Percentiles rank a stretch among this genome's conserved stretches.
Conservation (phyloP, 2,329 filamentous ascomycete species). For the Aspergillus pseudoglaucus region DNA sequence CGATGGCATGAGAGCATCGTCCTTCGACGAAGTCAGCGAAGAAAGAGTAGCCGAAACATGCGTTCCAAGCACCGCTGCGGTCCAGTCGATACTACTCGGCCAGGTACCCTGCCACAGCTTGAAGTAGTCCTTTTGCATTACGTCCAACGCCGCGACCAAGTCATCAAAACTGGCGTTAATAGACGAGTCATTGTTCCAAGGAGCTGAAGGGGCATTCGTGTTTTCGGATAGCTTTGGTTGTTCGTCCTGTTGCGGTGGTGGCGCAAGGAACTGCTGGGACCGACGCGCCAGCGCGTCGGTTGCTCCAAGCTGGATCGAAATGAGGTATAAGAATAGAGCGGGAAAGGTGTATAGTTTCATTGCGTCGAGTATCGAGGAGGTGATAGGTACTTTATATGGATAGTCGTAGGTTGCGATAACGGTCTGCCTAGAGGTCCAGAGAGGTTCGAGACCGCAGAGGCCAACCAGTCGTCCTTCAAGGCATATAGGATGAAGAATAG, state of each 20-base stretch:
- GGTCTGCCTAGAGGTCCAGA: not conserved
- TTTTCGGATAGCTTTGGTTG: not conserved
- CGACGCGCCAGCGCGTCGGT: constrained; percentile 25
- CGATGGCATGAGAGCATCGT: constrained; percentile 33
- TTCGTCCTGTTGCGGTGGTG: constrained; percentile 1
- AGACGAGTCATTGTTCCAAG: not conserved
- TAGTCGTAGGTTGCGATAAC: not conserved
- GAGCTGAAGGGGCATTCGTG: not conserved
- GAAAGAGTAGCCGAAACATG: constrained; percentile 67
- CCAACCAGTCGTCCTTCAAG: not conserved
- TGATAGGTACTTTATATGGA: not conserved
- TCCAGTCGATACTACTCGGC: constrained; percentile 89
- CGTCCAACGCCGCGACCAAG: constrained; percentile 59
- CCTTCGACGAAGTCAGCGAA: constrained; percentile 57
- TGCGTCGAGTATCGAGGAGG: not conserved
- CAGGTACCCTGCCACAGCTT: constrained; percentile 71
- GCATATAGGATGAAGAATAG: not conserved
- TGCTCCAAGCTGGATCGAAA: constrained; percentile 12
- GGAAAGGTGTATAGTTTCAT: constrained; percentile 10
- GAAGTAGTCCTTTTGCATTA: constrained; percentile 75
- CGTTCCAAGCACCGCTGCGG: constrained; percentile 74
- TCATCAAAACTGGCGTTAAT: constrained; percentile 22
- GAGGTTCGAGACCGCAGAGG: not conserved
- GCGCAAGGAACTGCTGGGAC: constrained; percentile 18
- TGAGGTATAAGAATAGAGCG: constrained; percentile 17